Evolutionary conservation across 139 green algal species (phyloP).

Genomic region (Micromonas commoda): DNA sequence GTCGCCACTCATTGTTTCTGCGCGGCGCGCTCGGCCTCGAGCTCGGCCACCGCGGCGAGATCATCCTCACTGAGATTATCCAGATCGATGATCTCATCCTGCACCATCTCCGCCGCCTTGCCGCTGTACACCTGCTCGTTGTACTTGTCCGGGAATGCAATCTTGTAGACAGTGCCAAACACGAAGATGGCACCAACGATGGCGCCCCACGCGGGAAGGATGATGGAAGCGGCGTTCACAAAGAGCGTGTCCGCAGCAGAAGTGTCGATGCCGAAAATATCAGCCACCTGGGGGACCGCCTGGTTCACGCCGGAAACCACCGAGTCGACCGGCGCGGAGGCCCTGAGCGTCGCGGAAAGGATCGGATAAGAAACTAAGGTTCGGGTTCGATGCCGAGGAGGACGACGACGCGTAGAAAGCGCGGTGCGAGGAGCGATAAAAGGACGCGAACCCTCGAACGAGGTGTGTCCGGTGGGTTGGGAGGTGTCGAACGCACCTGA

Average conservation of each 20-base stretch:
- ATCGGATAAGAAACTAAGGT: too few species aligned
- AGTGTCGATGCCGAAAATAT: neutral
- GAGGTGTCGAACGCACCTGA: too few species aligned
- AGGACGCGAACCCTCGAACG: too few species aligned
- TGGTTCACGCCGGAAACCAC: neutral
- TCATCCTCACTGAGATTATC: constrained; percentile 22
- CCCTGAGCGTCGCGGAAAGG: too few species aligned
- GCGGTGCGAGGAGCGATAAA: too few species aligned
- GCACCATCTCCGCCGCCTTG: neutral
- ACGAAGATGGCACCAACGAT: constrained; percentile 20
- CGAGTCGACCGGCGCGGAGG: too few species aligned
- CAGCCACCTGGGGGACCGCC: neutral
- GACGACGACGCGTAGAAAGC: too few species aligned
- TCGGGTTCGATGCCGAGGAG: too few species aligned
- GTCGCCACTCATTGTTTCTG: neutral
- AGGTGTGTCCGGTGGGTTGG: too few species aligned
- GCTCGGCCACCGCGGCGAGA: constrained; percentile 11
- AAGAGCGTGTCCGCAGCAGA: constrained; percentile 3
- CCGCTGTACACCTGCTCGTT: constrained; percentile 2
- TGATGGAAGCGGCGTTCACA: neutral
- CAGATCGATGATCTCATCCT: constrained; percentile 15
- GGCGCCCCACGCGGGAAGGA: neutral
- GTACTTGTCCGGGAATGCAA: constrained; percentile 24
- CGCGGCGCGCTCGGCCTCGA: constrained; percentile 9
- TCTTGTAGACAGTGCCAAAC: constrained; percentile 14